Base-by-base conservation (phyloP, 192 early-diverging fungal genomes). In the Paraglomus occultum region DNA sequence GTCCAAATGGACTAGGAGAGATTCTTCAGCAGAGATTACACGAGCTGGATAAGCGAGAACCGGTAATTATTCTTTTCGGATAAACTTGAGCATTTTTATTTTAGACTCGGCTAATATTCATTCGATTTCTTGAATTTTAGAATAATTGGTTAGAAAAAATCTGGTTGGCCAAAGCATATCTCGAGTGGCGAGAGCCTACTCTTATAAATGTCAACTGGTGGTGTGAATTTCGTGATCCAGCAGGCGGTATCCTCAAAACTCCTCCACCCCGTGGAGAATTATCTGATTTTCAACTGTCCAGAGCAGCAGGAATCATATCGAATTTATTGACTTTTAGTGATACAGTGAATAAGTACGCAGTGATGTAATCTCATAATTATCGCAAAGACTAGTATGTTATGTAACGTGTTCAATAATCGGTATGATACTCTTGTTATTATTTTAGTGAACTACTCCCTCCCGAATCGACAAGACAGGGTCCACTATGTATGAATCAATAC, bases 401-500 rank as follows among this genome's bases (percentile, higher is more conserved):
- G 51, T 20, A 20, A 20, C n/a, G 51, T 20, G n/a, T 3, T n/a
- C n/a, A 51, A 20, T 17, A 51, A 51, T 51, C 18, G 51, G 3
- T 58, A 58, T 17, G 55, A 58, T 58, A 3, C 50, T 70, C 15
- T 67, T n/a, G n/a, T n/a, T n/a, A n/a, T 71, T 38, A 22, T 48
- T 11, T 57, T 23, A 81, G 64, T 22, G 76, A 86, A 72, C 46
- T 67, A 38, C 52, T 96, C 57, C 81, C 90, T 9, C 73, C 92
- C 38, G 94, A 96, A 53, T 73, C 64, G 57, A 85, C 89, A 47
- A 83, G 85, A n/a, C 82, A 83, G 40, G 75, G 74, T 2, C 92
- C 94, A 5, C 77, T 96, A 31, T 95, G 93, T 80, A 99, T 99
- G 96, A 88, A 95, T 80, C 96, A 99, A 83, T 91, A 91, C 81